Conservation (phyloP, 352 stramenopile genomes). For the Phytophthora uliginosa region DNA sequence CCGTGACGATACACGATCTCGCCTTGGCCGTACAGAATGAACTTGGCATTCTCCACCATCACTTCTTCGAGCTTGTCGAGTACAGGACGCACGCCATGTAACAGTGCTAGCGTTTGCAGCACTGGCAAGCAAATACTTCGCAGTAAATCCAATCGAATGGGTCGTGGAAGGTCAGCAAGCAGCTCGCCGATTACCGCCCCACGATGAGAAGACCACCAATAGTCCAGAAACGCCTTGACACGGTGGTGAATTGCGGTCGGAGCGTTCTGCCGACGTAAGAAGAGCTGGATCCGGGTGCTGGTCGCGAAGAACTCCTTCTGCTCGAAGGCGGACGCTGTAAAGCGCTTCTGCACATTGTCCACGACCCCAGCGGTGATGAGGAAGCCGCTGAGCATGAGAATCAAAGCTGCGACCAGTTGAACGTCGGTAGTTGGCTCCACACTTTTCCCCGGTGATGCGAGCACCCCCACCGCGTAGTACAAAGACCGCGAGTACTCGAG, state of each 20-base stretch:
- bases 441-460: constrained; percentile 55
- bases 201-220: constrained; percentile 75
- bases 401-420: constrained; percentile 45
- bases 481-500: constrained; percentile 52
- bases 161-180: constrained; percentile 55
- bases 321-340: constrained; percentile 64
- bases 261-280: constrained; percentile 60
- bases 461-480: constrained; percentile 51
- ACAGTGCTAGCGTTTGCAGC: constrained; percentile 51
- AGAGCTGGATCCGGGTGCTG: constrained; percentile 62
- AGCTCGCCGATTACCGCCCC: constrained; percentile 60
- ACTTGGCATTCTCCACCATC: constrained; percentile 59
- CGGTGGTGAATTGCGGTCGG: constrained; percentile 57
- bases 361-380: constrained; percentile 57
- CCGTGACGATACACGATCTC: constrained; percentile 66
- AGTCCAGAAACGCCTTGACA: constrained; percentile 72
- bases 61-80: constrained; percentile 48
- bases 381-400: constrained; percentile 61
- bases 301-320: constrained; percentile 71
- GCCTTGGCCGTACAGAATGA: constrained; percentile 68
- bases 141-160: constrained; percentile 58
- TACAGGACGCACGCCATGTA: constrained; percentile 43
- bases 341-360: constrained; percentile 62
- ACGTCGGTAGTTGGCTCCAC: constrained; percentile 49
- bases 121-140: constrained; percentile 56